A percentile compares a stretch with the other conserved stretches of the same genome.
Conservation (phyloP, 1,139 yeast genomes). For the Taphrina deformans region DNA sequence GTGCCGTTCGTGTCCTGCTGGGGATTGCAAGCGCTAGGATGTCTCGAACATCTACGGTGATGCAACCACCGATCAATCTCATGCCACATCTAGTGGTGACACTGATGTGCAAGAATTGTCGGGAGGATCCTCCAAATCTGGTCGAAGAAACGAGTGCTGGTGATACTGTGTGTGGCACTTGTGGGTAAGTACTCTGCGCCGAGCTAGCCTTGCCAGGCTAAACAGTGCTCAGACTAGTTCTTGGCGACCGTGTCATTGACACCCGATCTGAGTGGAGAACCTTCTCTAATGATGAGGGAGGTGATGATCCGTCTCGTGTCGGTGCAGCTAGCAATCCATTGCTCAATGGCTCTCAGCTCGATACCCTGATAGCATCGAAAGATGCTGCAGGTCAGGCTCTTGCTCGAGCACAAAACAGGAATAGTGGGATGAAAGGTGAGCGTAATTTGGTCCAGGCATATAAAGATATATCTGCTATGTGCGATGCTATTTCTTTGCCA, state of each 20-base stretch:
- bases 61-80: slow-evolving; percentile 26
- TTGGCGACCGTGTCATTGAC: slow-evolving; percentile 89
- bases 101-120: slow-evolving; percentile 92
- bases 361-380: slow-evolving; percentile 86
- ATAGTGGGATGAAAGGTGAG: slow-evolving; percentile 82
- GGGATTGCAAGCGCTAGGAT: background rate
- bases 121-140: slow-evolving; percentile 90
- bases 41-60: slow-evolving; percentile 21
- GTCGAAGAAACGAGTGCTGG: slow-evolving; percentile 96
- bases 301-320: slow-evolving; percentile 98
- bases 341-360: slow-evolving; percentile 85
- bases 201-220: background rate
- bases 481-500: slow-evolving; percentile 94
- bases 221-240: slow-evolving; percentile 53
- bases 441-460: slow-evolving; percentile 86
- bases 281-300: slow-evolving; percentile 88
- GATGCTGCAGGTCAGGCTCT: slow-evolving; percentile 72
- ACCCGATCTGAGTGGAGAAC: slow-evolving; percentile 99
- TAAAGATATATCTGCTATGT: slow-evolving; percentile 88
- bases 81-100: slow-evolving; percentile 69
- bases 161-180: slow-evolving; percentile 93
- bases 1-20: background rate
- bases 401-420: slow-evolving; percentile 82
- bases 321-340: slow-evolving; percentile 98
- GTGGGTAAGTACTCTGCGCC: slow-evolving; percentile 56